phyloP scores from a whole-genome alignment of 2,329 filamentous ascomycete genomes.

The Paracamarosporium sp. region DNA sequence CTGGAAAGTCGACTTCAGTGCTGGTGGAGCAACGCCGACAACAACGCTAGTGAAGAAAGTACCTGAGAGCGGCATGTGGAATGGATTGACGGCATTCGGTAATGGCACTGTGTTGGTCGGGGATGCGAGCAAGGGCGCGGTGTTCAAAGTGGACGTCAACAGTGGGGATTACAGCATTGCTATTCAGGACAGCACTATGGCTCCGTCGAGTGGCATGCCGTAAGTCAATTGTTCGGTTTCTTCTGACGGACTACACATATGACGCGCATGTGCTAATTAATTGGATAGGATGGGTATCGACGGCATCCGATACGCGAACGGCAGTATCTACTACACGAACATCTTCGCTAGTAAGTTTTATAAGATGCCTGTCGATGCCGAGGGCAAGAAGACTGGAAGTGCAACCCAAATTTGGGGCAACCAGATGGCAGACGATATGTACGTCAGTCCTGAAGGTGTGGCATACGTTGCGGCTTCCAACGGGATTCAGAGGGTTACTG shows the following conservation, averaged over 20 bases:
- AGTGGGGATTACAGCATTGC: constrained; percentile 23
- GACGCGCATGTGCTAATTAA: background rate
- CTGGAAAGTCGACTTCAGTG: constrained; percentile 28
- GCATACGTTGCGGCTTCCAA: constrained; percentile 21
- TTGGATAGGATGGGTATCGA: constrained; percentile 23
- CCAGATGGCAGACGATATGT: constrained; percentile 22
- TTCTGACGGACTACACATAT: background rate
- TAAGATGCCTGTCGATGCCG: constrained; percentile 24
- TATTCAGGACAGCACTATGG: constrained; percentile 25
- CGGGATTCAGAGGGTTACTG: constrained; percentile 18
- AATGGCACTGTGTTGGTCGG: constrained; percentile 25
- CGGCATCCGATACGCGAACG: constrained; percentile 23
- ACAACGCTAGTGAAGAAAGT: constrained; percentile 21
- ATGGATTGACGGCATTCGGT: constrained; percentile 22
- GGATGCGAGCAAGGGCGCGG: constrained; percentile 24
- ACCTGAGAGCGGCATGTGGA: constrained; percentile 21
- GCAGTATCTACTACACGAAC: constrained; percentile 28
- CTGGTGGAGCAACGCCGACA: constrained; percentile 11
- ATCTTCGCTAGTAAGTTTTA: constrained; percentile 27
- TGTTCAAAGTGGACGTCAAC: constrained; percentile 21
- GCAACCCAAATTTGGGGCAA: constrained; percentile 24
- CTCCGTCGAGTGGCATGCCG: constrained; percentile 8
- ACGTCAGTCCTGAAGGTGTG: constrained; percentile 19
- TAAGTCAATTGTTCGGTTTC: constrained; percentile 19
- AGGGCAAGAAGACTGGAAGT: constrained; percentile 20